Evolutionary conservation across 1,139 yeast genomes (phyloP).

Genomic region (Diutina siamensis): DNA sequence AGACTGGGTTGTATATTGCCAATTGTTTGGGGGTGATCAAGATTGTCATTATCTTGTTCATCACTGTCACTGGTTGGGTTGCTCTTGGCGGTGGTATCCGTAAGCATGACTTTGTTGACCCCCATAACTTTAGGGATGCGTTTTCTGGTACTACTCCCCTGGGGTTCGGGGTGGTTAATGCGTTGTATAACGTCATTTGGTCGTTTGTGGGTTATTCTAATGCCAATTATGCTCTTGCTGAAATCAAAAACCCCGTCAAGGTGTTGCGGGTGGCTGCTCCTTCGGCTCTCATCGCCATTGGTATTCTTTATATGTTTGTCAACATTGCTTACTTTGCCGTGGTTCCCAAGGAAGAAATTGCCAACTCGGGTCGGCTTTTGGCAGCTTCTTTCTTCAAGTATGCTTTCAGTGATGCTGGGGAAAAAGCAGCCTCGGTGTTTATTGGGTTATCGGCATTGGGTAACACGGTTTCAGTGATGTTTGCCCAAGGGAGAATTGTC

Average conservation of each 20-base stretch:
- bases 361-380: conserved; percentile 30
- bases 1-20: conserved; percentile 56
- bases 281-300: conserved; percentile 44
- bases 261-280: conserved; percentile 36
- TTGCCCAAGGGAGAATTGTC: conserved; percentile 38
- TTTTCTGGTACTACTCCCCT: conserved; percentile 50
- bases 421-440: conserved; percentile 36
- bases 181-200: conserved; percentile 74
- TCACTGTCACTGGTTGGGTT: conserved; percentile 71
- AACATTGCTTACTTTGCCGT: conserved; percentile 48
- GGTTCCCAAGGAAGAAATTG: conserved; percentile 35
- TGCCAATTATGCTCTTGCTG: conserved; percentile 76
- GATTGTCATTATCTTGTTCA: conserved; percentile 53
- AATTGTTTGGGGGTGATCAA: conserved; percentile 65
- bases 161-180: conserved; percentile 68
- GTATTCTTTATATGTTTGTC: conserved; percentile 58
- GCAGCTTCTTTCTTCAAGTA: conserved; percentile 36
- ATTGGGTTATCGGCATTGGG: conserved; percentile 41
- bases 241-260: conserved; percentile 44
- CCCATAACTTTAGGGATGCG: conserved; percentile 51
- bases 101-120: conserved; percentile 33
- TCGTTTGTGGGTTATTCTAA: conserved; percentile 66
- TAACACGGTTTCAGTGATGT: conserved; percentile 36
- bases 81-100: conserved; percentile 65
- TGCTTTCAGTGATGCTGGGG: conserved; percentile 35